A percentile compares a stretch with the other conserved stretches of the same genome.
Conservation (phyloP, 257 asterid genomes). For the Craterostigma plantagineum region DNA sequence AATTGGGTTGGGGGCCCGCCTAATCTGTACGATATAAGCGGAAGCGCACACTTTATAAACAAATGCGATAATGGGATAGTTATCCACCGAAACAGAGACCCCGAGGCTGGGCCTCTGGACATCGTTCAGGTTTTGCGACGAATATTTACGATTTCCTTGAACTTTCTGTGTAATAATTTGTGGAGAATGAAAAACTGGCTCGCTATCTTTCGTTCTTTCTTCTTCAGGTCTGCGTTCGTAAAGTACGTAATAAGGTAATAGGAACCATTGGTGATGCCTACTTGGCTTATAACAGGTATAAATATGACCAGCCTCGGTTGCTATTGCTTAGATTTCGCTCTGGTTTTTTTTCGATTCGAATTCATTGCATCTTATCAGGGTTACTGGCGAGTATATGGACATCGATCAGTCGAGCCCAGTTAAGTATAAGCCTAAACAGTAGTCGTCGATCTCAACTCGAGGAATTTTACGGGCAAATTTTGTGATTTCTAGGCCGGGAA, state of each 20-base stretch:
- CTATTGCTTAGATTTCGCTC: neutral
- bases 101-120: conserved; percentile 68
- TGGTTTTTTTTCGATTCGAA: neutral
- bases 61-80: conserved; percentile 95
- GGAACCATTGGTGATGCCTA: conserved; percentile 86
- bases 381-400: conserved; percentile 60
- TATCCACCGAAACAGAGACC: conserved; percentile 83
- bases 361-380: conserved; percentile 29
- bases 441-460: no score
- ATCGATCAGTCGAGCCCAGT: conserved; percentile 13
- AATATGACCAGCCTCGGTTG: conserved; percentile 9
- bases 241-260: conserved; percentile 81
- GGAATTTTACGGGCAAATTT: no score
- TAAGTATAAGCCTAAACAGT: no score
- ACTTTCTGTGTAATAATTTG: neutral
- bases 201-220: neutral
- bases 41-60: conserved; percentile 96
- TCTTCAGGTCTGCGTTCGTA: conserved; percentile 67
- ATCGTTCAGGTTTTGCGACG: conserved; percentile 47
- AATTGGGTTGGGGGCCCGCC: conserved; percentile 84
- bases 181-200: neutral
- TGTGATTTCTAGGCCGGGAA: no score
- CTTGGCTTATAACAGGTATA: conserved; percentile 77
- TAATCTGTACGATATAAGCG: conserved; percentile 82
- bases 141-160: neutral